Conservation (phyloP, 768 basidiomycete genomes). For the Mycena alexandri region DNA sequence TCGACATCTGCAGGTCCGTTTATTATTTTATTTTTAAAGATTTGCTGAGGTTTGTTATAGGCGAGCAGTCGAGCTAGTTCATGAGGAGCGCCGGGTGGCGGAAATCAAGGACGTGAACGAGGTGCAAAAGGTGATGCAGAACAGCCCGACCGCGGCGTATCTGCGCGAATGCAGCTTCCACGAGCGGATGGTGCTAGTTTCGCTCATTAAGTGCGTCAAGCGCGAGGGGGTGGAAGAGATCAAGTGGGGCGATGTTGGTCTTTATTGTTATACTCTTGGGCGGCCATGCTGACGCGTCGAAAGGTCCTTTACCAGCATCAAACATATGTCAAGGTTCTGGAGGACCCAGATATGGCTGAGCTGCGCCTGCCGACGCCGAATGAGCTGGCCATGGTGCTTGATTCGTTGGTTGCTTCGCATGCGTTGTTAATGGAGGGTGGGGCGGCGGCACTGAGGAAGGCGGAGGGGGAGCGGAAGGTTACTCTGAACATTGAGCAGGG, state of each 20-base stretch:
- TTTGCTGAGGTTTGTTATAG: conserved; percentile 49
- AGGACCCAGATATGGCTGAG: conserved; percentile 56
- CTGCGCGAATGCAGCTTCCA: conserved; percentile 87
- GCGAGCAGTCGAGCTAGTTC: conserved; percentile 87
- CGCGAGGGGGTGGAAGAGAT: conserved; percentile 91
- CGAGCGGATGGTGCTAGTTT: conserved; percentile 89
- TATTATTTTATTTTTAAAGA: neutral
- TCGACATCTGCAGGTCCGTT: conserved; percentile 90
- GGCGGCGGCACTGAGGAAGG: conserved; percentile 64
- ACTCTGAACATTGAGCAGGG: conserved; percentile 86
- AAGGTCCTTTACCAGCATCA: conserved; percentile 84
- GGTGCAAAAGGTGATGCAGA: conserved; percentile 89
- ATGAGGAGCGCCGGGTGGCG: conserved; percentile 63
- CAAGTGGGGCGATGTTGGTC: conserved; percentile 79
- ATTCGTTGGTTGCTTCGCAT: conserved; percentile 81
- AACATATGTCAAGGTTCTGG: conserved; percentile 75
- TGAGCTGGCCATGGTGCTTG: conserved; percentile 79
- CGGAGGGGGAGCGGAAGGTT: conserved; percentile 75
- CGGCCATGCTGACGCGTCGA: conserved; percentile 9
- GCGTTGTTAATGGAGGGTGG: conserved; percentile 83
- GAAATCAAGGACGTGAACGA: conserved; percentile 79
- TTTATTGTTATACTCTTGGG: conserved; percentile 39
- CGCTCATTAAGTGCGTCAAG: conserved; percentile 84
- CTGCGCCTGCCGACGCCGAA: conserved; percentile 65
- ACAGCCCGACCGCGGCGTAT: conserved; percentile 89